Evolutionary conservation across 306 rosid genomes (phyloP), one percentile per base, ranked within the genome.

Genomic region (Dryas octopetala): DNA sequence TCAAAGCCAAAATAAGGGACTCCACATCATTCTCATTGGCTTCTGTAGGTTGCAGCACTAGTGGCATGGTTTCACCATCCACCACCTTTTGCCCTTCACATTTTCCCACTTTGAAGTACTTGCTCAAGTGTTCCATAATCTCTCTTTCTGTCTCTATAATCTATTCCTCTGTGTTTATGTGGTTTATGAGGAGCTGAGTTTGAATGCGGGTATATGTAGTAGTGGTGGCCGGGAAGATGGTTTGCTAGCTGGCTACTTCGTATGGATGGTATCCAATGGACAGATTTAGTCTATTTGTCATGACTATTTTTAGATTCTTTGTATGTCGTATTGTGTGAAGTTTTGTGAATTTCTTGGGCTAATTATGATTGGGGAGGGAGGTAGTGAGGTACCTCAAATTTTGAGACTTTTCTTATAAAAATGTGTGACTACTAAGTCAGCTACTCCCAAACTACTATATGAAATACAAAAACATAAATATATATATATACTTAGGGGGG

Each of bases 11-110:
- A 1, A 87, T 55, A 76, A 90, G 85, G 1, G 89, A 84, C 55
- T 83, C 87, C 44, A 86, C 28, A 79, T 74, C 85, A 26, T 59
- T 77, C 68, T 76, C 85, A 70, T 67, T 68, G 12, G 81, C 13
- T 49, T 73, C 83, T 9, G 88, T 69, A 19, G 98, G 91, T 58
- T 82, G 72, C 13, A 93, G 77, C 67, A 93, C 88, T 32, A 90
- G 79, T 26, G 98, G 98, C 73, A 93, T 76, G 50, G 76, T 83
- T 84, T 93, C 98, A 0, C 98, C 98, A 79, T 93, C 88, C 10
- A 93, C 92, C 13, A 81, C 74, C 46, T 82, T 90, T 32, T 90
- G 89, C 46, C 98, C 98, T 17, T 90, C 93, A 60, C 96, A 90
- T 5, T 74, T 83, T 19, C 95, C 98, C 15, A 82, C 84, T 74